Evolutionary conservation across 257 asterid species (phyloP).

Genomic region (Capsicum rhomboideum): DNA sequence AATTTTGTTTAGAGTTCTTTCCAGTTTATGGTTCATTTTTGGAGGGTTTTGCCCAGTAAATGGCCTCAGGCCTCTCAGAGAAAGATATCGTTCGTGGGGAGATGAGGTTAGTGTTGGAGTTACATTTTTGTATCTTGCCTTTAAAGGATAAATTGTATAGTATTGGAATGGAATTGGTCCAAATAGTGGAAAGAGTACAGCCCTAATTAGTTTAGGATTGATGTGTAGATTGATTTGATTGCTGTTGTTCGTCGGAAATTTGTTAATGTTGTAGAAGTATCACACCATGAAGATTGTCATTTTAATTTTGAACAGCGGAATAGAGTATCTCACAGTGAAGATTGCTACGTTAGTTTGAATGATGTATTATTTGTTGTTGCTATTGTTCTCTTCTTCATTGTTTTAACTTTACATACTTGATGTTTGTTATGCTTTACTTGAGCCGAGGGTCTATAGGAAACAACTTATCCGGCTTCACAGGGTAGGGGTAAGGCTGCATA

Average conservation of each 20-base stretch:
- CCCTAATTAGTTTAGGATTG: not conserved
- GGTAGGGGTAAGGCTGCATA: not conserved
- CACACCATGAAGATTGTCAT: not conserved
- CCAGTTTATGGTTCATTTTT: constrained; percentile 43
- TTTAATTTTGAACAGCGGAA: not conserved
- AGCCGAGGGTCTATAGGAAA: not conserved
- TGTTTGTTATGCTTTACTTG: not conserved
- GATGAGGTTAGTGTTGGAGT: constrained; percentile 68
- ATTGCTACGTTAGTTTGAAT: not conserved
- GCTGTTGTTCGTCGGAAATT: not conserved
- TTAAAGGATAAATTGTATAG: not conserved
- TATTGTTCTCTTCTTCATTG: not conserved
- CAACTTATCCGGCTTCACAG: not conserved
- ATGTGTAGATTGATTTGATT: not conserved
- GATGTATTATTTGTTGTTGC: not conserved
- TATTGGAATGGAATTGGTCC: not conserved
- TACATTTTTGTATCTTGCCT: not conserved
- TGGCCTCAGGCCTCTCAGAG: constrained; percentile 80
- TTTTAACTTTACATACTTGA: not conserved
- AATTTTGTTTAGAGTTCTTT: constrained; percentile 25
- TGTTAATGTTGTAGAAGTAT: not conserved
- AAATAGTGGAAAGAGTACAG: not conserved
- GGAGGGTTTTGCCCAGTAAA: constrained; percentile 37
- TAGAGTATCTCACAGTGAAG: not conserved
- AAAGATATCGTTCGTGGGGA: constrained; percentile 80